Base-by-base conservation (phyloP, 2,329 filamentous ascomycete species). In the Penicillium sclerotigenum region DNA sequence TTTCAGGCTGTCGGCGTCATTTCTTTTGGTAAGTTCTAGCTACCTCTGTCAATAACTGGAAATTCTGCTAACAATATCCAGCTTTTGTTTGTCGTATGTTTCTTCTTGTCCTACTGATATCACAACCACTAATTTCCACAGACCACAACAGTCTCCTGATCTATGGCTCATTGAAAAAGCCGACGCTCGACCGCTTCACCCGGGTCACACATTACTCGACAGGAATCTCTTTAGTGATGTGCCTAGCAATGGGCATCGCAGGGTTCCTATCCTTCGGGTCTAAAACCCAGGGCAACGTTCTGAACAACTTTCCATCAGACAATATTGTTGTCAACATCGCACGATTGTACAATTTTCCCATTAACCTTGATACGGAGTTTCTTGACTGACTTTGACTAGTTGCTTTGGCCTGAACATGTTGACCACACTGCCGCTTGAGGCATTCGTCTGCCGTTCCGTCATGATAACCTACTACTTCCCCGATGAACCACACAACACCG, bases 391-490 rank as follows among this genome's bases (percentile, higher is more conserved):
- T 22, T 13, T 5, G 14, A 34, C 18, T 59, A 81, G 80, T 48
- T 97, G 91, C 76, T 97, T 99, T 71, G 94, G 94, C 2, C 83
- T 99, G 63, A 99, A 99, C 80, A 99, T 99, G 94, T 85, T 99
- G 67, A 97, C 94, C 14, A 97, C 94, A 1, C 80, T 99, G 34
- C 94, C 94, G 0, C 87, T 99, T 58, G 94, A 99, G 79, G 92
- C 91, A 16, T 99, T 99, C 73, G 94, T 99, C 52, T 99, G 94
- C 75, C 86, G 94, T 68, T 94, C 97, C 75, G 92, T 97, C 61
- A 96, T 97, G 90, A 84, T 90, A 64, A 91, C 90, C 61, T 97
- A 96, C 70, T 88, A 83, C 73, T 88, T 86, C 63, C 82, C 84
- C 1, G 77, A 82, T 56, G 83, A 90, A 64, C 88, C 89, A 0